phyloP scores from a whole-genome alignment of 2,329 filamentous ascomycete genomes.

The Leptoxyphium fumago region DNA sequence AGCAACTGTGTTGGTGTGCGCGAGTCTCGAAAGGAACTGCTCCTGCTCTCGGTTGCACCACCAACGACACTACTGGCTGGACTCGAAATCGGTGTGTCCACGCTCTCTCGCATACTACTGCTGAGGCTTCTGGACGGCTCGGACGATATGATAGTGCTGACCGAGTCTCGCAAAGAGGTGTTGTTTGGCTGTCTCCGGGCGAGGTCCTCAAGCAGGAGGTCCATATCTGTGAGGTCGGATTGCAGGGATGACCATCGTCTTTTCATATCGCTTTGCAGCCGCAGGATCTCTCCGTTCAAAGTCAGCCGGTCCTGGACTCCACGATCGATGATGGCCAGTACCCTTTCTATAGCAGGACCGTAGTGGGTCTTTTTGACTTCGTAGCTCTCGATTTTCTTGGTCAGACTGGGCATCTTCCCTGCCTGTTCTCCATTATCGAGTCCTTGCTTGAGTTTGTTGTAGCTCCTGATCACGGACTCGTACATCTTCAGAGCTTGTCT shows the following conservation, averaged over 20 bases:
- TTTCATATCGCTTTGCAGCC: constrained; percentile 73
- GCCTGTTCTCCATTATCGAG: constrained; percentile 62
- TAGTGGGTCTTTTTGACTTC: constrained; percentile 93
- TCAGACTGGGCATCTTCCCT: constrained; percentile 52
- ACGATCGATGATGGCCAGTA: constrained; percentile 83
- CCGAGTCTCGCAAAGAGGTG: constrained; percentile 75
- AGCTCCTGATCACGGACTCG: constrained; percentile 80
- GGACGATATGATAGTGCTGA: constrained; percentile 80
- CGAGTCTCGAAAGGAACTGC: constrained; percentile 31
- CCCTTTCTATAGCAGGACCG: constrained; percentile 78
- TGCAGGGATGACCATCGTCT: constrained; percentile 67
- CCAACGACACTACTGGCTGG: constrained; percentile 50
- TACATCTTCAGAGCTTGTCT: constrained; percentile 92
- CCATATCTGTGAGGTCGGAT: constrained; percentile 62
- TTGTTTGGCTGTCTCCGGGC: constrained; percentile 35
- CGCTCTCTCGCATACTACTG: constrained; percentile 45
- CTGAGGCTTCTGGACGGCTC: constrained; percentile 49
- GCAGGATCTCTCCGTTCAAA: constrained; percentile 86
- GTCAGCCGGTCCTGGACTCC: constrained; percentile 92
- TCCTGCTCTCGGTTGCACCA: constrained; percentile 31
- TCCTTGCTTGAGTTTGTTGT: constrained; percentile 65
- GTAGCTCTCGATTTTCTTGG: constrained; percentile 81
- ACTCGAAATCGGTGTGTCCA: constrained; percentile 40
- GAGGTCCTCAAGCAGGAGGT: constrained; percentile 59
- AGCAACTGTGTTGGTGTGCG: constrained; percentile 26